phyloP scores from a whole-genome alignment of 345 rosid species.

The Tarenaya hassleriana region DNA sequence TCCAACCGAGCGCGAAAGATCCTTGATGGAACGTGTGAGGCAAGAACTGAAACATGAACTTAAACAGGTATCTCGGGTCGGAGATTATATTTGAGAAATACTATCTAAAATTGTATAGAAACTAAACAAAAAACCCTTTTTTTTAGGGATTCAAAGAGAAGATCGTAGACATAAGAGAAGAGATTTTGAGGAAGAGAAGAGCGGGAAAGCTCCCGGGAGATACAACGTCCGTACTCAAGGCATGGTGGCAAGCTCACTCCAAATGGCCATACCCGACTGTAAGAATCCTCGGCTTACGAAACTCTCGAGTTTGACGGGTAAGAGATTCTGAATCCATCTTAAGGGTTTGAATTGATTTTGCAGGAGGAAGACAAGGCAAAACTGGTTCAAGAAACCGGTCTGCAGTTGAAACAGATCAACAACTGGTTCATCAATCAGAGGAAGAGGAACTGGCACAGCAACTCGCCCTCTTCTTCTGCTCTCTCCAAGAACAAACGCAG shows the following conservation, averaged over 20 bases:
- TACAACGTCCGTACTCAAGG: slow-evolving; percentile 66
- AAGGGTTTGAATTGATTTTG: slow-evolving; percentile 9
- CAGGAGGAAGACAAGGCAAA: slow-evolving; percentile 86
- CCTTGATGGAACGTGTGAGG: slow-evolving; percentile 85
- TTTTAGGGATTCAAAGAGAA: slow-evolving; percentile 74
- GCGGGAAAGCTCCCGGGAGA: slow-evolving; percentile 91
- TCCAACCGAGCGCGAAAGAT: slow-evolving; percentile 76
- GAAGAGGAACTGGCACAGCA: slow-evolving; percentile 84
- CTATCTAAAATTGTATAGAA: too few species aligned
- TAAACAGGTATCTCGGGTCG: slow-evolving; percentile 50
- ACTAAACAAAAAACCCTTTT: background rate
- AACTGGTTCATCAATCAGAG: slow-evolving; percentile 92
- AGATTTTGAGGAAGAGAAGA: slow-evolving; percentile 82
- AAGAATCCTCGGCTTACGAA: slow-evolving; percentile 17
- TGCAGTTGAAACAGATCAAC: slow-evolving; percentile 82
- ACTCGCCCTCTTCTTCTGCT: slow-evolving; percentile 53
- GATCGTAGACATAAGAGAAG: slow-evolving; percentile 81
- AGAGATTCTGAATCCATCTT: background rate
- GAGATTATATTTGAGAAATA: background rate
- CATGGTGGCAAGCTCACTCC: slow-evolving; percentile 89
- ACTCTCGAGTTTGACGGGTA: background rate
- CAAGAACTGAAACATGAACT: slow-evolving; percentile 83
- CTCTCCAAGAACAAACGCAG: slow-evolving; percentile 66
- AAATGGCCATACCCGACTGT: slow-evolving; percentile 97
- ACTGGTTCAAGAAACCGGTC: slow-evolving; percentile 72